Evolutionary conservation across 2,329 filamentous ascomycete species (phyloP), one percentile per base, ranked within the genome.

Genomic region (Penicillium sp.): DNA sequence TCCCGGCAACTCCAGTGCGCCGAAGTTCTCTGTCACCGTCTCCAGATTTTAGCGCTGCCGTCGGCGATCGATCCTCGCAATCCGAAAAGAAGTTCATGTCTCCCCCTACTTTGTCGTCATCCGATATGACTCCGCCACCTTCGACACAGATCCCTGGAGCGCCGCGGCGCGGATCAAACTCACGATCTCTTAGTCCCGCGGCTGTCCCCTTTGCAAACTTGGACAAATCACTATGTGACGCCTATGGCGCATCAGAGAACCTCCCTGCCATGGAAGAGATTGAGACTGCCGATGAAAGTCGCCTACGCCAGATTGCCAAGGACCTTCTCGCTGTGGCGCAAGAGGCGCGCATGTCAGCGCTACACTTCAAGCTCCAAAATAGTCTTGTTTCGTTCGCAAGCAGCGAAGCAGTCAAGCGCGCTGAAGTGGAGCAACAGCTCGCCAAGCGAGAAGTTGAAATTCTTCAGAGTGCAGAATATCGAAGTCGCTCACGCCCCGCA

Each of bases 371-470:
- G 70, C 75, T 97, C 46, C 91, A 96, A 66, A 86, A 90, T 64
- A 90, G 85, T 59, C 79, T 96, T 62, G 78, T 95, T 27, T 83
- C 81, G 44, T 83, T 96, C 55, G 88, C 95, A 62, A 90, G 87
- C 46, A 83, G 85, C 42, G 89, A 95, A 58, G 85, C 90, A 28
- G 81, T 88, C 8, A 90, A 94, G 68, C 83, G 90, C 26, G 89
- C 91, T 57, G 86, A 84, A 33, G 90, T 96, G 4, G 91, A 96
- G 68, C 86, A 95, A 60, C 87, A 93, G 55, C 90, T 96, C 81
- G 86, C 85, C n/a, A 82, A 88, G 53, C 80, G 86, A 24, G 90
- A 96, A 68, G 85, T 95, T 18, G 87, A 95, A 52, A 87, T 90
- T 9, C 74, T 96, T 27, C 85, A 90, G 51, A 77, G 79, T 52